phyloP scores from a whole-genome alignment of 345 rosid genomes.

The Lepidium sativum region DNA sequence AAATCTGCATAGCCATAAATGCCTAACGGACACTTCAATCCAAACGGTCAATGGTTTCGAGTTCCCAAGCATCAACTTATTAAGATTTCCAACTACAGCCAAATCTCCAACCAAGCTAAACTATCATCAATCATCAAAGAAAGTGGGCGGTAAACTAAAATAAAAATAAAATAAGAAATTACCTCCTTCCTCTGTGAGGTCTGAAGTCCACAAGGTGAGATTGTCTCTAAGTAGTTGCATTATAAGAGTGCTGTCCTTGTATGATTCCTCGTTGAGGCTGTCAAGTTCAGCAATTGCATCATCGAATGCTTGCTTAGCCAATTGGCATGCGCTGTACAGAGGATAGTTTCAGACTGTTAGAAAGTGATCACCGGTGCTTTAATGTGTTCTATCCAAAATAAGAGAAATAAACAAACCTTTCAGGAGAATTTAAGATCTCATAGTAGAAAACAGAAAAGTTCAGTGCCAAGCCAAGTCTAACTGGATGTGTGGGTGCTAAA shows the following conservation, averaged over 20 bases:
- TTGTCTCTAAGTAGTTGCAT: slow-evolving; percentile 98
- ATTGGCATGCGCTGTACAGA: slow-evolving; percentile 80
- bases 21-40: background rate
- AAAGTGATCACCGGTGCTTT: background rate
- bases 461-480: slow-evolving; percentile 44
- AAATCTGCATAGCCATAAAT: background rate
- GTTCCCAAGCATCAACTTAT: background rate
- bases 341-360: background rate
- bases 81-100: background rate
- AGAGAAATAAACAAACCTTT: slow-evolving; percentile 30
- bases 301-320: slow-evolving; percentile 97
- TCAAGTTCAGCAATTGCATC: slow-evolving; percentile 98
- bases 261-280: slow-evolving; percentile 89
- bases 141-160: too few relatives aligned
- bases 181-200: slow-evolving; percentile 96
- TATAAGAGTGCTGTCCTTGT: slow-evolving; percentile 95
- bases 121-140: background rate
- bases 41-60: background rate
- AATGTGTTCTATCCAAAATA: background rate
- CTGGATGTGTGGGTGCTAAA: slow-evolving; percentile 50
- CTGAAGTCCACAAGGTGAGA: slow-evolving; percentile 99
- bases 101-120: background rate
- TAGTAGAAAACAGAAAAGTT: slow-evolving; percentile 54
- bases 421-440: slow-evolving; percentile 49
- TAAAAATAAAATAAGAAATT: background rate